These are phyloP conservation scores for Candida easanensis DNA, from an alignment of 805 yeast genomes.

Conservation along the genomic window DNA sequence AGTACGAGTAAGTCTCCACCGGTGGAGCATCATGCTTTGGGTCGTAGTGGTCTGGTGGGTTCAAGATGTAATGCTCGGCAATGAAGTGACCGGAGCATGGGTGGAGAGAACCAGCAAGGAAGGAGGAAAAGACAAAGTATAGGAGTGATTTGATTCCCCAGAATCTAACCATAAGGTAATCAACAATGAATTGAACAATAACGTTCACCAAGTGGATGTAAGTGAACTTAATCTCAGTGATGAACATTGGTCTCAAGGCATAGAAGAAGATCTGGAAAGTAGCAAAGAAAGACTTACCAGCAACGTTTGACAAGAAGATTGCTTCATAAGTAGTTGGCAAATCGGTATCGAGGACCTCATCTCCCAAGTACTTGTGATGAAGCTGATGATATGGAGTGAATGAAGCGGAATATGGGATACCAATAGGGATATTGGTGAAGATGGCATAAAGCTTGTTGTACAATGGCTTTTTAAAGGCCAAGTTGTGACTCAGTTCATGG, in stretches of 20 bases:
- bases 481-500: slow-evolving; percentile 84
- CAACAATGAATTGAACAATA: slow-evolving; percentile 54
- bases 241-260: slow-evolving; percentile 86
- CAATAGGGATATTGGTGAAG: slow-evolving; percentile 79
- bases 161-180: slow-evolving; percentile 49
- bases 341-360: slow-evolving; percentile 80
- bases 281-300: slow-evolving; percentile 89
- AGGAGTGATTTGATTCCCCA: slow-evolving; percentile 65
- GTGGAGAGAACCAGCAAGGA: slow-evolving; percentile 87
- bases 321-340: slow-evolving; percentile 83
- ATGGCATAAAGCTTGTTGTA: slow-evolving; percentile 77
- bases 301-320: slow-evolving; percentile 62
- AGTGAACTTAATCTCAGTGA: slow-evolving; percentile 73
- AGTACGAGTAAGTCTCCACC: slow-evolving; percentile 83
- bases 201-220: slow-evolving; percentile 69
- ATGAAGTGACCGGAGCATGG: slow-evolving; percentile 96
- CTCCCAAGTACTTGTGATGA: slow-evolving; percentile 90
- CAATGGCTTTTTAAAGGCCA: slow-evolving; percentile 75
- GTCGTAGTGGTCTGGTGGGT: slow-evolving; percentile 43
- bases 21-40: slow-evolving; percentile 45
- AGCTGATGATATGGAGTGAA: slow-evolving; percentile 87
- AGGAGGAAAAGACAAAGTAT: slow-evolving; percentile 73
- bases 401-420: slow-evolving; percentile 84
- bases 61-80: slow-evolving; percentile 85
- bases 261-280: slow-evolving; percentile 86